Evolutionary conservation across 371 early-diverging fungal genomes (phyloP), one percentile per base, ranked within the genome.

Genomic region (Encephalitozoon cuniculi): DNA sequence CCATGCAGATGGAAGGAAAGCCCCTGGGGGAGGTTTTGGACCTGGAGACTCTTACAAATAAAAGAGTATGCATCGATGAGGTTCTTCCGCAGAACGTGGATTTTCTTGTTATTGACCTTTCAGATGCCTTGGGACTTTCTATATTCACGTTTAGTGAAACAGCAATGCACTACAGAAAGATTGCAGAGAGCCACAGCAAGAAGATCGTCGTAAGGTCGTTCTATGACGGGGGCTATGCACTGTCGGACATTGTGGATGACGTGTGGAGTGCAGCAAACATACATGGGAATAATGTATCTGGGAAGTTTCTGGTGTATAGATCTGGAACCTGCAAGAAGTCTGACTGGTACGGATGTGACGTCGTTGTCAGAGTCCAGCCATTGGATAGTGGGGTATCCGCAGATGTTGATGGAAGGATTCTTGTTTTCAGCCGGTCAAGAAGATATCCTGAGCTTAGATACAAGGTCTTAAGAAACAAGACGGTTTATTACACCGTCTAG

Each of bases 291-390:
- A 26, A n/a, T 21, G 34, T 11, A 54, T 30, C 8, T 55, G 51
- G 70, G 28, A 40, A 12, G n/a, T n/a, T 79, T 34, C 11, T 26
- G 25, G 70, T 76, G 7, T 79, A 32, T 66, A 72, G 80, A 30
- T 51, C 80, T n/a, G 30, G 40, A 5, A 79, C 80, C 6, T 28
- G 64, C 26, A 71, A 55, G 32, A 40, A 44, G 46, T n/a, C 12
- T 7, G 72, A 79, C 30, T 79, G 55, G 43, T 79, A 79, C 54
- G 41, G 71, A 51, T 69, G 43, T 64, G 81, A 79, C 54, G 30
- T 75, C 25, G 28, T 81, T 37, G 51, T 81, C n/a, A 51, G 53
- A 21, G 64, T 81, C 28, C 34, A 64, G 28, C 64, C 64, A 15
- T 32, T 78, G 7, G 26, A 12, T 54, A 81, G 81, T 67, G 81